phyloP scores from a whole-genome alignment of 148 eudicot species.

The Silene latifolia region DNA sequence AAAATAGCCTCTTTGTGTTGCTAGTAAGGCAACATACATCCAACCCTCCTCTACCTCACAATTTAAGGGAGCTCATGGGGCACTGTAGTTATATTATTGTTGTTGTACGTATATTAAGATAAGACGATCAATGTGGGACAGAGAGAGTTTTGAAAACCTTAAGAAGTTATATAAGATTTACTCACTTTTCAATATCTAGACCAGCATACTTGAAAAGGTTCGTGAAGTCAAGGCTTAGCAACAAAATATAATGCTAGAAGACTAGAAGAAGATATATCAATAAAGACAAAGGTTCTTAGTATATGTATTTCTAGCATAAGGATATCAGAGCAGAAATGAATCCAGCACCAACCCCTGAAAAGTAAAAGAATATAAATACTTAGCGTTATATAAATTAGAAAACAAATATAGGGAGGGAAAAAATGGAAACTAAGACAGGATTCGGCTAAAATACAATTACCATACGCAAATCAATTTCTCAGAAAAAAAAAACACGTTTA shows the following conservation, averaged over 20 bases:
- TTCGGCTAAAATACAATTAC: neutral
- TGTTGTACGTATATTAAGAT: neutral
- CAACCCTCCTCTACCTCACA: too few relatives aligned
- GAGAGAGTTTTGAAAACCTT: conserved; percentile 1
- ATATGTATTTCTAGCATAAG: conserved; percentile 37
- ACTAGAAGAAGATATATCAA: conserved; percentile 11
- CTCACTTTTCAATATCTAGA: conserved; percentile 94
- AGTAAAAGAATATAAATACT: conserved; percentile 16
- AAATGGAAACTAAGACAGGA: neutral
- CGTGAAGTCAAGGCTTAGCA: conserved; percentile 67
- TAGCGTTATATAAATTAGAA: conserved; percentile 6
- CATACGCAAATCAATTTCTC: neutral
- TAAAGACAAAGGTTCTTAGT: neutral
- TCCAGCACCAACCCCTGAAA: conserved; percentile 96
- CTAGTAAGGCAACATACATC: too few relatives aligned
- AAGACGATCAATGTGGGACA: neutral
- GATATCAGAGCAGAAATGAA: conserved; percentile 97
- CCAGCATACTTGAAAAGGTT: conserved; percentile 99
- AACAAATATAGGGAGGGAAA: neutral
- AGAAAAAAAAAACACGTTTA: neutral
- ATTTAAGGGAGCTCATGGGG: too few relatives aligned
- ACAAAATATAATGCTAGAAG: conserved; percentile 20
- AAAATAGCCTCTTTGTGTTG: too few relatives aligned
- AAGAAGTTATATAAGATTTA: conserved; percentile 4
- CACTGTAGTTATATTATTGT: too few relatives aligned